These are phyloP conservation scores for Huntiella bhutanensis DNA, from an alignment of 2,329 filamentous ascomycete genomes.

Conservation along the genomic window DNA sequence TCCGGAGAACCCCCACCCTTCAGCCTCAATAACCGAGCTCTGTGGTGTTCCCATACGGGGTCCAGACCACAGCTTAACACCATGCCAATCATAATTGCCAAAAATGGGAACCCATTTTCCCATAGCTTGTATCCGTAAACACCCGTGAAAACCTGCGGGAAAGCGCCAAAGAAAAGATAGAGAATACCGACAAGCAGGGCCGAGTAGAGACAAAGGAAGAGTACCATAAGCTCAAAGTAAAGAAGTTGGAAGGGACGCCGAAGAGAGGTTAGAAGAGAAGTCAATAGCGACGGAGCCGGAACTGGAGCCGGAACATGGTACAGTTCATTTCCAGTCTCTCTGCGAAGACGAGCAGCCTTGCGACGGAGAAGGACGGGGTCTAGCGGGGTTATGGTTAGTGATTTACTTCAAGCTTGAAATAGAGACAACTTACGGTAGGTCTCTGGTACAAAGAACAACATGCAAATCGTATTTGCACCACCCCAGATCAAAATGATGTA, in stretches of 20 bases:
- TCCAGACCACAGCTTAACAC: slow-evolving; percentile 40
- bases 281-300: slow-evolving; percentile 43
- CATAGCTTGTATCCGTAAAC: slow-evolving; percentile 62
- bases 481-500: slow-evolving; percentile 75
- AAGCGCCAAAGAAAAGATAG: slow-evolving; percentile 83
- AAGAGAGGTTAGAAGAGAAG: slow-evolving; percentile 39
- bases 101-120: slow-evolving; percentile 62
- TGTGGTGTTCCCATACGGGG: slow-evolving; percentile 45
- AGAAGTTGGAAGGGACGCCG: slow-evolving; percentile 63
- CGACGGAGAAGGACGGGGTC: slow-evolving; percentile 50
- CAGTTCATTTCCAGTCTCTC: slow-evolving; percentile 57
- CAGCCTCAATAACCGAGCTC: slow-evolving; percentile 25
- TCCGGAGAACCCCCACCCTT: slow-evolving; percentile 29
- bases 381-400: slow-evolving; percentile 13
- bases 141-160: slow-evolving; percentile 56
- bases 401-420: neutral
- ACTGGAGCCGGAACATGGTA: slow-evolving; percentile 66
- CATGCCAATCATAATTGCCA: slow-evolving; percentile 54
- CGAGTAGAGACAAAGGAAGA: slow-evolving; percentile 64
- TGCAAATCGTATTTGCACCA: slow-evolving; percentile 38
- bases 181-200: slow-evolving; percentile 73
- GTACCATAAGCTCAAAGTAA: slow-evolving; percentile 65
- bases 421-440: slow-evolving; percentile 46
- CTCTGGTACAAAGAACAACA: slow-evolving; percentile 62
- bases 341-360: slow-evolving; percentile 51